Percentiles rank a stretch among this genome's conserved stretches.
Conservation (phyloP, 495 filamentous ascomycete genomes). For the Bryoglossum gracile region DNA sequence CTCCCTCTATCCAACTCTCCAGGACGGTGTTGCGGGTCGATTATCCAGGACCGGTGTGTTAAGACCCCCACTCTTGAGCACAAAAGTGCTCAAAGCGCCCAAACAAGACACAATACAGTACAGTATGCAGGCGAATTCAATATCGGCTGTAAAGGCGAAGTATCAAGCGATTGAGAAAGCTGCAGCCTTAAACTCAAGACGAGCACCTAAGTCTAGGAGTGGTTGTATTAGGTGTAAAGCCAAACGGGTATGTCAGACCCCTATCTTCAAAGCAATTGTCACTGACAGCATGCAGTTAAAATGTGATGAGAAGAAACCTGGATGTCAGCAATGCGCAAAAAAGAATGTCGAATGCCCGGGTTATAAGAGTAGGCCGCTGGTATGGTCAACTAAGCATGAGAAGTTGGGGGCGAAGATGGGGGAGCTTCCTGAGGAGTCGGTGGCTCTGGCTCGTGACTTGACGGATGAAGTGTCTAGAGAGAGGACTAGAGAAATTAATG, state of each 20-base stretch:
- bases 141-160: not conserved
- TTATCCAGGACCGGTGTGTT: too few species aligned
- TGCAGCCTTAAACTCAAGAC: slow-evolving; percentile 15
- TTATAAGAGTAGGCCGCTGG: slow-evolving; percentile 41
- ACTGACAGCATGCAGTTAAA: slow-evolving; percentile 37
- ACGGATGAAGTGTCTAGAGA: slow-evolving; percentile 24
- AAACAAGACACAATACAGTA: not conserved
- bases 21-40: too few species aligned
- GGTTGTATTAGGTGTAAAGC: slow-evolving; percentile 38
- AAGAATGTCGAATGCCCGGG: slow-evolving; percentile 45
- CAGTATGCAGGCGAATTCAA: not conserved
- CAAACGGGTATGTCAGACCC: slow-evolving; percentile 36
- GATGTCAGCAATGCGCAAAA: slow-evolving; percentile 44
- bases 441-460: slow-evolving; percentile 1
- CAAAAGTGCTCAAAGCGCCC: not conserved
- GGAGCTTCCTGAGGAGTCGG: slow-evolving; percentile 6
- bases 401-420: slow-evolving; percentile 11
- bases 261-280: not conserved
- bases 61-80: not conserved
- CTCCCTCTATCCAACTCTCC: too few species aligned
- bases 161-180: not conserved
- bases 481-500: too few species aligned
- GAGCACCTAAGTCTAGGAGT: slow-evolving; percentile 18
- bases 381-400: slow-evolving; percentile 50
- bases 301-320: slow-evolving; percentile 48